These are phyloP conservation scores for Exophiala sp. DNA, from an alignment of 2,329 filamentous ascomycete genomes.

Conservation along the genomic window DNA sequence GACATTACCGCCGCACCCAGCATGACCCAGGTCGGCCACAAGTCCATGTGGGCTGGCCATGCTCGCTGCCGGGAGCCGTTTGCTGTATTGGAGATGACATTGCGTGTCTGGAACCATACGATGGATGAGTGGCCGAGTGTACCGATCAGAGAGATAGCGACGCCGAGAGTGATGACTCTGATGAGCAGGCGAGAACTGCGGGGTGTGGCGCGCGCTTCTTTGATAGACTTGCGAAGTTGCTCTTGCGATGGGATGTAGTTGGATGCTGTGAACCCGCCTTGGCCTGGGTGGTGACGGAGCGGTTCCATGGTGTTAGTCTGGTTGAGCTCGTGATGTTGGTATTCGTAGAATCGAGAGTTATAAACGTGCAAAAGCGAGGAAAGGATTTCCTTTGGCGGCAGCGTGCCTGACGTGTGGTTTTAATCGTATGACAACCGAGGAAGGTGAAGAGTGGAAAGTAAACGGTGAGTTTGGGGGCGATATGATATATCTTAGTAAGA, in stretches of 20 bases:
- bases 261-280: neutral
- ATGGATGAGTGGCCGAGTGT: conserved; percentile 4
- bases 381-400: too few species aligned
- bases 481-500: too few species aligned
- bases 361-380: too few species aligned
- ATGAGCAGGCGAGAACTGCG: neutral
- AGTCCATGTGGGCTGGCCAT: conserved; percentile 9
- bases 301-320: conserved; percentile 4
- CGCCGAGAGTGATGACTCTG: neutral
- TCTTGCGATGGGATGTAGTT: neutral
- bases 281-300: conserved; percentile 4
- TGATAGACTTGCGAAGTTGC: neutral
- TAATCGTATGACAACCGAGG: too few species aligned
- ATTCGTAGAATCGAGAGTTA: neutral
- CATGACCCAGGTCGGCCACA: conserved; percentile 16
- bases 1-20: conserved; percentile 8
- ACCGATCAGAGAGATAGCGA: conserved; percentile 7
- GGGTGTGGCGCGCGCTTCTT: neutral
- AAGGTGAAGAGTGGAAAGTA: too few species aligned
- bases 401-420: too few species aligned
- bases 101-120: conserved; percentile 8
- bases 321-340: neutral
- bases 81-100: conserved; percentile 2
- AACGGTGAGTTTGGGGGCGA: too few species aligned
- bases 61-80: conserved; percentile 3